Percentiles rank a stretch among this genome's conserved stretches.
Conservation (phyloP, 2,329 filamentous ascomycete genomes). For the Neofusicoccum laricinum region DNA sequence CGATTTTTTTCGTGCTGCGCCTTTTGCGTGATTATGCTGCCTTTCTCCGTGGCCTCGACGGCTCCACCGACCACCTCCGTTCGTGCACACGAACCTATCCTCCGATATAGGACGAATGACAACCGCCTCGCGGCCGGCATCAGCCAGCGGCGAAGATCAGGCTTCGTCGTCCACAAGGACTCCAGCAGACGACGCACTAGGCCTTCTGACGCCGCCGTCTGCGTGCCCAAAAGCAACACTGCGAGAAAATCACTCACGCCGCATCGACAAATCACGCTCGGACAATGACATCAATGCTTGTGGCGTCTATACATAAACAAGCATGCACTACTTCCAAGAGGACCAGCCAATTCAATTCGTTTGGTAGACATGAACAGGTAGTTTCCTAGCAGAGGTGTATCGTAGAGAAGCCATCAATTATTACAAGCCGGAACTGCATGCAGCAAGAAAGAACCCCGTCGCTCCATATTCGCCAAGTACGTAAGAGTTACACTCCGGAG, state of each 20-base stretch:
- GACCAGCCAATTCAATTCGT: conserved; percentile 9
- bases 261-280: not conserved
- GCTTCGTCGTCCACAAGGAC: not conserved
- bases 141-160: not conserved
- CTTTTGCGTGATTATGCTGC: not conserved
- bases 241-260: not conserved
- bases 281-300: conserved; percentile 1
- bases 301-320: not conserved
- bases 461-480: conserved; percentile 18
- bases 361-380: conserved; percentile 13
- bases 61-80: not conserved
- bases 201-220: not conserved
- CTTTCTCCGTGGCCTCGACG: not conserved
- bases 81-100: not conserved
- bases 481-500: conserved; percentile 17
- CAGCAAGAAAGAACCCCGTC: conserved; percentile 17
- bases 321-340: not conserved
- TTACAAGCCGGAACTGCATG: conserved; percentile 17
- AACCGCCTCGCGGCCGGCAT: not conserved
- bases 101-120: conserved; percentile 11
- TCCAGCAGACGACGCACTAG: not conserved
- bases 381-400: conserved; percentile 15
- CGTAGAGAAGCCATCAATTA: conserved; percentile 18
- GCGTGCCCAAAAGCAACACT: not conserved
- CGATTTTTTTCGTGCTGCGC: not conserved